Base-by-base conservation (phyloP, 495 filamentous ascomycete species). In the Aspergillus taichungensis region DNA sequence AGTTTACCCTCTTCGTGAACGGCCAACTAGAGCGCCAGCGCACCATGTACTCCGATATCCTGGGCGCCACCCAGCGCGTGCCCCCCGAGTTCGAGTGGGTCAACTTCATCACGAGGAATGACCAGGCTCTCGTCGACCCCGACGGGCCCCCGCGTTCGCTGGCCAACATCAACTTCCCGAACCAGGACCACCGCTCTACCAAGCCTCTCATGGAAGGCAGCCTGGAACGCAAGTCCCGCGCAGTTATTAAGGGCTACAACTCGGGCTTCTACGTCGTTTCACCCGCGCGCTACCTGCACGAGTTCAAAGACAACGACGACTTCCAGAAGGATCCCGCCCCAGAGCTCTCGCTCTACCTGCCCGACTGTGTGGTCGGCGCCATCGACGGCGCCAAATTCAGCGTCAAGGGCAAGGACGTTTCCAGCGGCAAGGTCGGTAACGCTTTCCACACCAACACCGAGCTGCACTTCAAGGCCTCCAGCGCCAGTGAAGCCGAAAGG, bases 231-330 rank as follows among this genome's bases (percentile, higher is more conserved):
- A 95, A 94, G 67, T 82, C 79, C 33, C 82, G 84, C 35, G 85
- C 87, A 49, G 75, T 88, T 48, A 78, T 88, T 67, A 77, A 77
- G 54, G 83, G 83, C 47, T 95, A 86, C 64, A 82, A 75, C 46
- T 78, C 86, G 1, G 76, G 73, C 47, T 95, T 90, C 71, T 98
- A 95, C 56, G 90, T 91, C 38, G 79, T 97, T 27, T 95, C 88
- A 3, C 83, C 84, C 0, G 75, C 82, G 13, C 83, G 84, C 50
- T 98, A 83, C 65, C 70, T 98, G 37, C 92, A 97, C 65, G 92
- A 97, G 58, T 97, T 94, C 74, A 94, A 94, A 62, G 87, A 91
- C 56, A 82, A 82, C 59, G 91, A 98, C 63, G 83, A 95, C 59
- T 69, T 86, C 57, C 76, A 75, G 42, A 75, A 76, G 52, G 94